Evolutionary conservation across 306 rosid genomes (phyloP), one percentile per base, ranked within the genome.

Genomic region (Vicia faba): DNA sequence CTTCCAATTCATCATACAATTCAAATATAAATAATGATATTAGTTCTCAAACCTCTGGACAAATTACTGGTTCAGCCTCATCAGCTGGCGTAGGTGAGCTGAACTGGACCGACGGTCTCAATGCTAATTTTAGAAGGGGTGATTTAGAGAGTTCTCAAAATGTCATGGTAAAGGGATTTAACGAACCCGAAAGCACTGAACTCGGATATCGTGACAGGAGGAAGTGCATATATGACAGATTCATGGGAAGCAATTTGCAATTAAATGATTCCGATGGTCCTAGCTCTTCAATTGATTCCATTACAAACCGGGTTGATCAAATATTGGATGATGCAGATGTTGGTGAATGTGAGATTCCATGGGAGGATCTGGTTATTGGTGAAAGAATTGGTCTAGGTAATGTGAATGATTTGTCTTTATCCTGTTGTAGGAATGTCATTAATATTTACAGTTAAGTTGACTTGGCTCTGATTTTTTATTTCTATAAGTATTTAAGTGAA

Each of bases 381-480:
- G 97, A 90, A 81, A 88, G 99, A 77, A 90, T 95, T 82, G 99
- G 97, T 38, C 79, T 95, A 77, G 99, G 99, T 95, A 93, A 76
- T 55, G 79, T 19, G 9, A 59, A 71, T 66, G 20, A 53, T 80
- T 80, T 70, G 40, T 59, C 69, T 66, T 67, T 28, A 55, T 71
- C 48, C 75, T 77, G 23, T 58, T 59, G 8, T 59, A 55, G 67
- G 33, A 73, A 44, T 44, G 68, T 38, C 61, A 33, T 59, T 65
- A 43, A 49, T 40, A 65, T 60, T 36, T 61, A 43, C 43, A 36
- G 64, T 57, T 43, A 69, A 59, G 58, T 59, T 53, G 59, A 36
- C 48, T 64, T 36, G 29, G 66, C 60, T 25, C 48, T 36, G 60
- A 50, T 67, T 67, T 71, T 49, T 35, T 61, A 44, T 54, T 67